A percentile compares a stretch with the other conserved stretches of the same genome.
Conservation (phyloP, 140 eudicot species). For the Bidens hawaiensis region DNA sequence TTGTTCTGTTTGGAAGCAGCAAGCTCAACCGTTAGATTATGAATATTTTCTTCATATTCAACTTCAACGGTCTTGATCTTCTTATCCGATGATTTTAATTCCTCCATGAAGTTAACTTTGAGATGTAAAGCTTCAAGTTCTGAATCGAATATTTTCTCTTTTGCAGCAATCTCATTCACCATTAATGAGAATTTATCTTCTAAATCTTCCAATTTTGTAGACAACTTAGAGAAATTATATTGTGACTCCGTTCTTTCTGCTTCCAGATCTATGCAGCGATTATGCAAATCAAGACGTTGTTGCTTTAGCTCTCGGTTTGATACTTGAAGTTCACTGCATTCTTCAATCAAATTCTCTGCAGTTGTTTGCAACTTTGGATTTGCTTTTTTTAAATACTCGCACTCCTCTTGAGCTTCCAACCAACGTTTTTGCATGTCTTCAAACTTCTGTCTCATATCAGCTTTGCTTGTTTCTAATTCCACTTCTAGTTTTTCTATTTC, state of each 20-base stretch:
- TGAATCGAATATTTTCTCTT: conserved; percentile 42
- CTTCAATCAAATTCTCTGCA: conserved; percentile 65
- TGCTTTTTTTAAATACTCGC: conserved; percentile 51
- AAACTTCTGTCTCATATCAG: conserved; percentile 46
- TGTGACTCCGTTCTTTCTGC: conserved; percentile 42
- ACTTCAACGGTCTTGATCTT: conserved; percentile 27
- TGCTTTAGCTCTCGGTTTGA: conserved; percentile 57
- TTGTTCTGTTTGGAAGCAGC: conserved; percentile 39
- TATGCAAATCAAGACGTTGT: conserved; percentile 48
- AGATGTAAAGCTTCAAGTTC: conserved; percentile 43
- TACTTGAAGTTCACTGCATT: conserved; percentile 56
- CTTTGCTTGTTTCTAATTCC: conserved; percentile 46
- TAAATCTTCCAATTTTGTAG: conserved; percentile 35
- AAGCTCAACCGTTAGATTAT: conserved; percentile 35
- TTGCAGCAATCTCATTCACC: conserved; percentile 31
- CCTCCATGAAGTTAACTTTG: conserved; percentile 29
- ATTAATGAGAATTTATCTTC: conserved; percentile 42
- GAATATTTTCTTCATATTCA: conserved; percentile 37
- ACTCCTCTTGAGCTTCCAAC: conserved; percentile 75
- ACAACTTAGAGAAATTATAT: conserved; percentile 30
- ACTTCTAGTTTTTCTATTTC: conserved; percentile 44
- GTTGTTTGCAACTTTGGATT: conserved; percentile 59
- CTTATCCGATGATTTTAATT: conserved; percentile 31
- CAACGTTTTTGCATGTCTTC: conserved; percentile 58
- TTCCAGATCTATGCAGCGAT: conserved; percentile 40